These are phyloP conservation scores for Phytophthora citricola DNA, from an alignment of 352 stramenopile species.

Conservation along the genomic window DNA sequence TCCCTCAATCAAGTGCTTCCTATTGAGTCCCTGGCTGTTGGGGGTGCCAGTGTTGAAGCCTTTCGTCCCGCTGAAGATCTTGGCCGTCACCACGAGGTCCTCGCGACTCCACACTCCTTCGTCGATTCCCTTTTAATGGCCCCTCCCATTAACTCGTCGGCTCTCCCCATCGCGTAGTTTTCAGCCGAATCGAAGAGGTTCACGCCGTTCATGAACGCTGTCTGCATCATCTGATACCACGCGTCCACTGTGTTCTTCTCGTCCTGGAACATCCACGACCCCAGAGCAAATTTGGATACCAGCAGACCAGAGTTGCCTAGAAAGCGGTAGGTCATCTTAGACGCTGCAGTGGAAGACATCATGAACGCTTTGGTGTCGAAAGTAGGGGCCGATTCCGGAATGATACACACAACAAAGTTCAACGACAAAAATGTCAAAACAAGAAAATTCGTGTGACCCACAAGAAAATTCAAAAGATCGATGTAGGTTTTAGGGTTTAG, in stretches of 20 bases:
- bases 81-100: background rate
- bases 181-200: background rate
- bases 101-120: background rate
- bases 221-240: constrained; percentile 1
- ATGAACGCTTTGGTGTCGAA: background rate
- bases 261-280: constrained; percentile 1
- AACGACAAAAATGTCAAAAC: background rate
- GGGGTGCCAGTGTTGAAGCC: background rate
- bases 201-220: background rate
- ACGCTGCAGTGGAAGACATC: background rate
- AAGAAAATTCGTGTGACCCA: too few species aligned
- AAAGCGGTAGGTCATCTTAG: background rate
- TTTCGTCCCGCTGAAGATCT: background rate
- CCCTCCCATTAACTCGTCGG: background rate
- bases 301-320: background rate
- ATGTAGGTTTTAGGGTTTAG: too few species aligned
- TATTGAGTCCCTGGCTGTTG: background rate
- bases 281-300: background rate
- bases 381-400: background rate
- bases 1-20: background rate
- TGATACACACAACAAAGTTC: background rate
- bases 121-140: background rate
- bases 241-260: background rate
- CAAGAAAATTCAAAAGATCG: too few species aligned
- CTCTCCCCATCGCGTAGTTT: background rate